Evolutionary conservation across 148 eudicot genomes (phyloP), one percentile per base, ranked within the genome.

Genomic region (Amaranthus hypochondriacus): DNA sequence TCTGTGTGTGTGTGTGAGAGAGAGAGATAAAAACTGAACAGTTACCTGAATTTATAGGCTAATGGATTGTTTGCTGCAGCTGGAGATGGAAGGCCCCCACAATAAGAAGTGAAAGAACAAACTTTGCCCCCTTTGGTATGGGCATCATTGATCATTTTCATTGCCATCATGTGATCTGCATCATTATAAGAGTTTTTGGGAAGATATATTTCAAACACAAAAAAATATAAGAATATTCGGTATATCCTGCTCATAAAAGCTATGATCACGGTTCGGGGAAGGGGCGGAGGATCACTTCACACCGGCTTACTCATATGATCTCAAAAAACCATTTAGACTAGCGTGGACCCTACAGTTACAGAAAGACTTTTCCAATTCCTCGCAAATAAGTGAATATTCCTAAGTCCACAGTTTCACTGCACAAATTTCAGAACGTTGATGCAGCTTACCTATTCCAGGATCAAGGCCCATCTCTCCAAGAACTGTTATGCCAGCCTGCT

Each of bases 151-250:
- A 96, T 92, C 89, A 96, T 92, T 80, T 92, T 96, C 97, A 90
- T 92, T 68, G 99, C 97, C 97, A 95, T 81, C 99, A 96, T 96
- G 81, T 96, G 99, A 88, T 96, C 99, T 96, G 84, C 75, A 73
- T 14, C 73, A 67, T 61, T 48, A 48, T 42, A 59, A 7, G 10
- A 75, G 18, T 63, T 56, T 14, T 15, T 9, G 48, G 9, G 28
- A 56, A 12, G 7, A 61, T 69, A 6, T 10, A 10, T 46, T 4
- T 53, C 44, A 11, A 46, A 44, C 53, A 28, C 39, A 28, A 28
- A 2, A 28, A 2, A 28, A 28, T 28, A 28, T 28, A 2, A 28
- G 39, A 18, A 28, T 28, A 28, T 28, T 2, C 39, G 2, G 39
- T 28, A 28, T 28, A 28, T 28, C 39, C 2, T 2, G 39, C 39